phyloP scores from a whole-genome alignment of 768 basidiomycete species.

The Trametes sanguinea region DNA sequence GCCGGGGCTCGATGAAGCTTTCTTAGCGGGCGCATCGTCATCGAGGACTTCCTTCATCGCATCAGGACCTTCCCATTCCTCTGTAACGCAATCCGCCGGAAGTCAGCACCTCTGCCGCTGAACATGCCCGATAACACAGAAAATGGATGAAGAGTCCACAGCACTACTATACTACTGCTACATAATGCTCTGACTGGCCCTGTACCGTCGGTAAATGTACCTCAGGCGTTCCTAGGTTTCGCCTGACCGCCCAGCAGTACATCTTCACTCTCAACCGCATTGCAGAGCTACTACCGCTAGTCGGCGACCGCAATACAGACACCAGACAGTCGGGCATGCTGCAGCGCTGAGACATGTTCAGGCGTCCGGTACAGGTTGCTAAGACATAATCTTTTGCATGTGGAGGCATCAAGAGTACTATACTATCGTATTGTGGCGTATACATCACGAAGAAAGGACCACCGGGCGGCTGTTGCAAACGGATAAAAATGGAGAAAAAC shows the following conservation, averaged over 20 bases:
- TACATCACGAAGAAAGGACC: constrained; percentile 33
- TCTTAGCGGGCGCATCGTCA: not conserved
- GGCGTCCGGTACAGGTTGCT: not conserved
- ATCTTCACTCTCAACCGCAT: constrained; percentile 1
- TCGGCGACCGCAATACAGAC: not conserved
- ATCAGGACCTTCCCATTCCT: constrained; percentile 72
- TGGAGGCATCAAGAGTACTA: not conserved
- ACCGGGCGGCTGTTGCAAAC: not conserved
- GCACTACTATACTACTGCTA: not conserved
- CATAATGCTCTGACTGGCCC: not conserved
- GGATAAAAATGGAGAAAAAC: constrained; percentile 18
- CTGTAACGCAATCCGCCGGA: constrained; percentile 43
- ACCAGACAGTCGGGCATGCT: not conserved
- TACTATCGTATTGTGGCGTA: constrained; percentile 20
- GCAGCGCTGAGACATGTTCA: not conserved
- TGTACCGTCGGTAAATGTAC: not conserved
- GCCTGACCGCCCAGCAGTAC: not conserved
- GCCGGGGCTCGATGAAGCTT: not conserved
- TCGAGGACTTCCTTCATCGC: constrained; percentile 46
- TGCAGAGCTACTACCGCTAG: constrained; percentile 6
- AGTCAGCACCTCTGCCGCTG: constrained; percentile 25
- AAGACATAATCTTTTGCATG: not conserved
- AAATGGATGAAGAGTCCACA: not conserved
- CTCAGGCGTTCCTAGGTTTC: not conserved
- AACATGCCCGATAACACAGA: not conserved